phyloP scores from a whole-genome alignment of 257 asterid genomes.

The Solanum okadae region DNA sequence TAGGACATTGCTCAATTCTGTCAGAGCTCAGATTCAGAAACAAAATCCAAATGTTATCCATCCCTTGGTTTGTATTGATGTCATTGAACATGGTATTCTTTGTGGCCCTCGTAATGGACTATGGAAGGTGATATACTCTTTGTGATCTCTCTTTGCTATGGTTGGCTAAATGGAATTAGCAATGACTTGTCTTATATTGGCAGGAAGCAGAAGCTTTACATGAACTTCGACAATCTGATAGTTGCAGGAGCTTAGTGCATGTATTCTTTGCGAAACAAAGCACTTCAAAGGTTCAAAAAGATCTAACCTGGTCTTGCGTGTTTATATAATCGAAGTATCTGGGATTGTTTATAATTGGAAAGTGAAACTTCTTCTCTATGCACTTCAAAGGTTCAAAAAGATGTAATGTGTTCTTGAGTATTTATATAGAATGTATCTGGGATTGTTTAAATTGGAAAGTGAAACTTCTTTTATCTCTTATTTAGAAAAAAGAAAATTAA shows the following conservation, averaged over 20 bases:
- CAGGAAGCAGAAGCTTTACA: slow-evolving; percentile 54
- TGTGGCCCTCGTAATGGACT: slow-evolving; percentile 88
- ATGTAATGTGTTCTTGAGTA: slow-evolving; percentile 2
- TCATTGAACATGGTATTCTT: slow-evolving; percentile 79
- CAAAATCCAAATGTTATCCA: slow-evolving; percentile 85
- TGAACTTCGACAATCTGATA: slow-evolving; percentile 48
- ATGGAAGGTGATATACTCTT: slow-evolving; percentile 42
- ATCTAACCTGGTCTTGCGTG: background rate
- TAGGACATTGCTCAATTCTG: slow-evolving; percentile 76
- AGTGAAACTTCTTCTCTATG: background rate
- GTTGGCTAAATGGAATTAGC: background rate
- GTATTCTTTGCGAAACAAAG: slow-evolving; percentile 46
- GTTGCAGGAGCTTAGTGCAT: slow-evolving; percentile 47
- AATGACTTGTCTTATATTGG: background rate
- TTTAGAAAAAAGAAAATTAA: background rate
- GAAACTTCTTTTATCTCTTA: background rate
- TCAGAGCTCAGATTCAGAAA: slow-evolving; percentile 76
- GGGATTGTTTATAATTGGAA: background rate
- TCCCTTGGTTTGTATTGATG: slow-evolving; percentile 87
- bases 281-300: slow-evolving; percentile 32
- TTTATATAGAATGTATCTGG: background rate
- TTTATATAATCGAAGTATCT: background rate
- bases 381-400: slow-evolving; percentile 27
- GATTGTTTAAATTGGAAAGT: background rate
- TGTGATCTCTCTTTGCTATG: background rate